A percentile compares a stretch with the other conserved stretches of the same genome.
Conservation (phyloP, 1,139 yeast species). For the Suhomyces bokatorum region DNA sequence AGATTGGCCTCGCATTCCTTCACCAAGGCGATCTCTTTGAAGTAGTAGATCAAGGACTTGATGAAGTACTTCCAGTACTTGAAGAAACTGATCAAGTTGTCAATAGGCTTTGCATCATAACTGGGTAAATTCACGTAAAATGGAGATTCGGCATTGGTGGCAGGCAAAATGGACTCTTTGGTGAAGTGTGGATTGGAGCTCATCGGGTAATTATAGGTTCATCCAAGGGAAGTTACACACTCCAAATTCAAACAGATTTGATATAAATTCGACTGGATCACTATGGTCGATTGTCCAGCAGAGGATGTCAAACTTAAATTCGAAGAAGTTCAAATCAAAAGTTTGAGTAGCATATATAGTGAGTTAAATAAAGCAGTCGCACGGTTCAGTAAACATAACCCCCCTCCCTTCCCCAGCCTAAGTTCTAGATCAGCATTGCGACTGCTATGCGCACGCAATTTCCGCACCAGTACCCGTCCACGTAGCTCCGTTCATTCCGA, state of each 20-base stretch:
- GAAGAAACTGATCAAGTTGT: constrained; percentile 55
- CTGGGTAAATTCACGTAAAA: constrained; percentile 42
- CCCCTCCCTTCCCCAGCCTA: constrained; percentile 6
- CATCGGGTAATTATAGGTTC: constrained; percentile 5
- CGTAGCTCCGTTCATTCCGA: constrained; percentile 1
- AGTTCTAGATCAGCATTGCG: constrained; percentile 8
- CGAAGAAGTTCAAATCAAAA: not conserved
- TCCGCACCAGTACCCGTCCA: not conserved
- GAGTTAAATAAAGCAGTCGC: constrained; percentile 1
- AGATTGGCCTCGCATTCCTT: constrained; percentile 70
- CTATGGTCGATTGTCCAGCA: not conserved
- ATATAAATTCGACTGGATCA: not conserved
- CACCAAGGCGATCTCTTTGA: constrained; percentile 61
- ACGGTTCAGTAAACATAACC: not conserved
- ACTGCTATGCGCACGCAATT: not conserved
- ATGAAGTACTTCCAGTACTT: constrained; percentile 71
- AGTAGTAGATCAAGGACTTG: constrained; percentile 60
- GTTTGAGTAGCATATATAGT: not conserved
- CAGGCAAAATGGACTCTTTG: constrained; percentile 38
- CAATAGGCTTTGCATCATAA: constrained; percentile 48
- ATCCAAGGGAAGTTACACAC: not conserved
- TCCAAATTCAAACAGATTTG: not conserved
- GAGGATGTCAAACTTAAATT: not conserved
- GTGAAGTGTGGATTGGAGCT: constrained; percentile 17
- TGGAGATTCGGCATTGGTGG: constrained; percentile 39